These are phyloP conservation scores for Sabuloglossum arenarium DNA, from an alignment of 495 filamentous ascomycete genomes.

Conservation along the genomic window DNA sequence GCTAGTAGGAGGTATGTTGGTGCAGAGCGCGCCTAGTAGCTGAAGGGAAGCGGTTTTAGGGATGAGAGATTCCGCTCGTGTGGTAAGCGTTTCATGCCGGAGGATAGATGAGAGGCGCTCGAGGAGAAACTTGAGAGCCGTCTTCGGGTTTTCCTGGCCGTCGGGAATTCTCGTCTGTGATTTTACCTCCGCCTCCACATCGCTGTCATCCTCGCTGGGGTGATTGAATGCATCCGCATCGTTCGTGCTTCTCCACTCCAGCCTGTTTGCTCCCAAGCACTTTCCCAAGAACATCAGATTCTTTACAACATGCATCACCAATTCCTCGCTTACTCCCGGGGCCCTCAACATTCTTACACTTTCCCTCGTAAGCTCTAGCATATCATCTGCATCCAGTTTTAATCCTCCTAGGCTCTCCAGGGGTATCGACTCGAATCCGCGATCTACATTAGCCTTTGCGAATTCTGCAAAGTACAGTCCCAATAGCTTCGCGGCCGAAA, in stretches of 20 bases:
- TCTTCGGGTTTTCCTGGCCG: constrained; percentile 9
- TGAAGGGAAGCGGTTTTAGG: constrained; percentile 60
- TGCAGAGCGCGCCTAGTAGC: constrained; percentile 39
- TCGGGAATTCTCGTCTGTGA: constrained; percentile 12
- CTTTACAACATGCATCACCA: constrained; percentile 50
- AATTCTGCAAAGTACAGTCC: constrained; percentile 61
- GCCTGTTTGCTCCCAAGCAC: constrained; percentile 41
- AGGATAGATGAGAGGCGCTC: constrained; percentile 53
- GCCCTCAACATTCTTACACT: constrained; percentile 45
- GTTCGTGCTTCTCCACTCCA: constrained; percentile 23
- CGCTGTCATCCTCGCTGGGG: constrained; percentile 22
- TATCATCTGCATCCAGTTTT: constrained; percentile 36
- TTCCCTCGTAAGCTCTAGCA: constrained; percentile 41
- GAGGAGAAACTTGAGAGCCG: constrained; percentile 53
- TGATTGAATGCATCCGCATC: constrained; percentile 21
- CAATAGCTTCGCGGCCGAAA: constrained; percentile 52
- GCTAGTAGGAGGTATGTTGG: constrained; percentile 31
- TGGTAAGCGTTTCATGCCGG: constrained; percentile 48
- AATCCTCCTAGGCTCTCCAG: constrained; percentile 51
- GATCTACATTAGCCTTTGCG: constrained; percentile 34
- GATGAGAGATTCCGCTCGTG: constrained; percentile 34
- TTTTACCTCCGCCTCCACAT: constrained; percentile 17
- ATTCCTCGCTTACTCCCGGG: constrained; percentile 38
- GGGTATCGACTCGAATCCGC: constrained; percentile 32
- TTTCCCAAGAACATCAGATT: constrained; percentile 59